Evolutionary conservation across 352 stramenopile species (phyloP), one percentile per base, ranked within the genome.

Genomic region (Phytophthora fragariae): DNA sequence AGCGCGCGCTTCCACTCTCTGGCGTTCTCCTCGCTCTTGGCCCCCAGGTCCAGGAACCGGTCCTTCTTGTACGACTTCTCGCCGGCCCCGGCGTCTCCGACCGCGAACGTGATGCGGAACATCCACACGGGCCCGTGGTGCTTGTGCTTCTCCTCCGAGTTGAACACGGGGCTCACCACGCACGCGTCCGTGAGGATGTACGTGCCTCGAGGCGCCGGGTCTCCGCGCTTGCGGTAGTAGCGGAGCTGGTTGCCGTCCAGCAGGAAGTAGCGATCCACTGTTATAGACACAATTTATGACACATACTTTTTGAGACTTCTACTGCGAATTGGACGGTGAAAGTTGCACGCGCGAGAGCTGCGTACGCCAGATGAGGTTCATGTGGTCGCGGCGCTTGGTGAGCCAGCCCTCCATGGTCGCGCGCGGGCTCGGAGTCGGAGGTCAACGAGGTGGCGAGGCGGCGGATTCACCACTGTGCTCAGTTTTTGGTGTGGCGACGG

Each of bases 11-110:
- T 94, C 90, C 90, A 97, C 44, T 94, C 84, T 50, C 86, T 87
- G 60, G 89, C 90, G 47, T 82, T 80, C 66, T 94, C 85, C 61
- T 97, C 88, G 37, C 86, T 95, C 78, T 97, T 97, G 70, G 89
- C 88, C 24, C 90, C 90, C 8, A 97, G 74, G 68, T 97, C 90
- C 17, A 97, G 56, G 60, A 97, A 97, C 21, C 89, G 83, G 71
- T 97, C 90, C 65, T 97, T 97, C 81, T 94, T 93, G 83, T 93
- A 95, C 14, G 83, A 91, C 73, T 97, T 96, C 54, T 97, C 90
- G 44, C 80, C 82, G 33, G 64, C 70, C 24, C 86, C 84, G 24
- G 64, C 68, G 33, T 86, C 79, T 12, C 91, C 88, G 11, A 95
- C 84, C 2, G 86, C 71, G 70, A 96, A 96, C 53, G 90, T 96